Evolutionary conservation across 1,284 basidiomycete genomes (phyloP).

Genomic region (Apiotrichum veenhuisii): DNA sequence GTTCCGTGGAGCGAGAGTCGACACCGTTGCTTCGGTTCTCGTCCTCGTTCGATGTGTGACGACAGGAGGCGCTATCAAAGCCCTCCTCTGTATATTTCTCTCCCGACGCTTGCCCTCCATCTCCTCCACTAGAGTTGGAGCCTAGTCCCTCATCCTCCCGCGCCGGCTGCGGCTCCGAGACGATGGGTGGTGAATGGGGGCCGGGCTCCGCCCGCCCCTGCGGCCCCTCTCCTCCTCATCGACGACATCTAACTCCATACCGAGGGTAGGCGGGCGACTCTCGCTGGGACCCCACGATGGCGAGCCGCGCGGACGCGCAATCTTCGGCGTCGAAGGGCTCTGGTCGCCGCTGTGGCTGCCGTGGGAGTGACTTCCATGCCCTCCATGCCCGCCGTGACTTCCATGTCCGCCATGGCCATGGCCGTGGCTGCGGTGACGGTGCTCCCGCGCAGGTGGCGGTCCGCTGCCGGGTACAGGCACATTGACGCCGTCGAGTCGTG

Average conservation of each 20-base stretch:
- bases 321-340: neutral
- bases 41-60: no score
- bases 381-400: neutral
- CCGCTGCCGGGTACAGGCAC: slow-evolving; percentile 5
- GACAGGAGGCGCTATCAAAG: no score
- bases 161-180: neutral
- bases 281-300: neutral
- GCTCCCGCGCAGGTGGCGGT: neutral
- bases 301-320: neutral
- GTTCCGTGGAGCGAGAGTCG: no score
- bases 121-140: neutral
- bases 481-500: neutral
- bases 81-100: no score
- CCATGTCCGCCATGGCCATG: neutral
- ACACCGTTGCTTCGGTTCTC: no score
- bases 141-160: neutral
- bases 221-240: slow-evolving; percentile 13
- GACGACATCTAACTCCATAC: slow-evolving; percentile 15
- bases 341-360: neutral
- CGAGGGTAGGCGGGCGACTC: slow-evolving; percentile 10
- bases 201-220: neutral
- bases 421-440: neutral
- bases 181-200: neutral
- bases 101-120: no score
- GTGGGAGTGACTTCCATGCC: neutral